phyloP scores from a whole-genome alignment of 768 basidiomycete genomes.

The Rhodotorula graminis region DNA sequence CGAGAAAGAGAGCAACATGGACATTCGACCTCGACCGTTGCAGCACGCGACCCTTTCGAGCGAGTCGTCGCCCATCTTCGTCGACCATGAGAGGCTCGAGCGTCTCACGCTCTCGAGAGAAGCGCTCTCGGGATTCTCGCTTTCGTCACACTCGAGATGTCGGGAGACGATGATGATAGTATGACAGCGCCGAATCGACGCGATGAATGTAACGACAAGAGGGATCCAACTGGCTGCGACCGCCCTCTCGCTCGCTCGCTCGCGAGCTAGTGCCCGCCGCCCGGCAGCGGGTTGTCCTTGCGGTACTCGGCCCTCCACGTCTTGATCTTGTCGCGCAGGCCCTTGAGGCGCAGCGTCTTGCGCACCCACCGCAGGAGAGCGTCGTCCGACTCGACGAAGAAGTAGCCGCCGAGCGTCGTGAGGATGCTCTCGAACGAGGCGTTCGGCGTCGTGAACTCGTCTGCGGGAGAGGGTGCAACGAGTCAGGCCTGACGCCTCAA shows the following conservation, averaged over 20 bases:
- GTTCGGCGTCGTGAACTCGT: conserved; percentile 70
- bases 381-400: conserved; percentile 87
- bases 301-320: conserved; percentile 79
- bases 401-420: conserved; percentile 86
- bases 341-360: conserved; percentile 55
- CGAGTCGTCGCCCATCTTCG: too few relatives aligned
- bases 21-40: too few relatives aligned
- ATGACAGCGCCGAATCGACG: too few relatives aligned
- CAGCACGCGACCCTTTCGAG: too few relatives aligned
- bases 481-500: too few relatives aligned
- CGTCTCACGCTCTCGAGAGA: neutral
- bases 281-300: neutral
- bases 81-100: too few relatives aligned
- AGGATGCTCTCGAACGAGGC: conserved; percentile 88
- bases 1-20: too few relatives aligned
- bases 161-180: too few relatives aligned
- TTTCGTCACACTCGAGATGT: too few relatives aligned
- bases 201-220: neutral
- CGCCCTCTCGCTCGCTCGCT: too few relatives aligned
- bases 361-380: conserved; percentile 74
- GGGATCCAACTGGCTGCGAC: too few relatives aligned
- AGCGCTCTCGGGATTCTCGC: too few relatives aligned
- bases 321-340: conserved; percentile 63
- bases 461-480: conserved; percentile 48
- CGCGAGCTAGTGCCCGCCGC: neutral